Evolutionary conservation across 441 rosid genomes (phyloP), one percentile per base, ranked within the genome.

Genomic region (Metrosideros polymorpha): DNA sequence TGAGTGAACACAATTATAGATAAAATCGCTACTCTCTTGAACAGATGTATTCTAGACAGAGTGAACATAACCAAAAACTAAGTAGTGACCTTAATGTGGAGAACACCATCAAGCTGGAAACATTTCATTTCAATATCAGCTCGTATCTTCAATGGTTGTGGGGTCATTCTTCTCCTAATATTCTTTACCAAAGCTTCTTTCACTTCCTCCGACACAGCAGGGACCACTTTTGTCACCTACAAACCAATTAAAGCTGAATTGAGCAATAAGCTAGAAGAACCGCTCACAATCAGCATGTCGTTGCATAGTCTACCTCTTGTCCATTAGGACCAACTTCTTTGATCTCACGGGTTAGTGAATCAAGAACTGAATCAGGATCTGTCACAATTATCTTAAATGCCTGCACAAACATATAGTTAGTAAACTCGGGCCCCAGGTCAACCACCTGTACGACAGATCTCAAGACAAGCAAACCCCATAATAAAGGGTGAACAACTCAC

Each of bases 41-140:
- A 51, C 18, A 63, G 51, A 43, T 42, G 43, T 85, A n/a, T 29
- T 49, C 19, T 50, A 54, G 10, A 52, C 13, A 32, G 22, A 85
- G 76, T 50, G 54, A 56, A 83, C 35, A 39, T 75, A 57, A 49
- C 27, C 83, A 50, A 55, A 57, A 63, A 25, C 71, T 39, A 84
- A 29, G 54, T 82, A 85, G 24, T 17, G 43, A 98, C 99, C 98
- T 98, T 95, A 63, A 98, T 95, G 93, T 98, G 99, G 86, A 96
- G 93, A 89, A 98, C 99, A 29, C 99, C 99, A 56, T 98, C 99
- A 90, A 96, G 95, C 90, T 96, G 98, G 91, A 96, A 96, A 90
- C 99, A 96, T 85, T 94, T 95, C 97, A 98, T 93, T 87, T 98
- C 99, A 86, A 98, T 93, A 90, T 98, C 99, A 87, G 99, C 98